These are phyloP conservation scores for Globisporangium apiculatum DNA, from an alignment of 352 stramenopile species.

Conservation along the genomic window DNA sequence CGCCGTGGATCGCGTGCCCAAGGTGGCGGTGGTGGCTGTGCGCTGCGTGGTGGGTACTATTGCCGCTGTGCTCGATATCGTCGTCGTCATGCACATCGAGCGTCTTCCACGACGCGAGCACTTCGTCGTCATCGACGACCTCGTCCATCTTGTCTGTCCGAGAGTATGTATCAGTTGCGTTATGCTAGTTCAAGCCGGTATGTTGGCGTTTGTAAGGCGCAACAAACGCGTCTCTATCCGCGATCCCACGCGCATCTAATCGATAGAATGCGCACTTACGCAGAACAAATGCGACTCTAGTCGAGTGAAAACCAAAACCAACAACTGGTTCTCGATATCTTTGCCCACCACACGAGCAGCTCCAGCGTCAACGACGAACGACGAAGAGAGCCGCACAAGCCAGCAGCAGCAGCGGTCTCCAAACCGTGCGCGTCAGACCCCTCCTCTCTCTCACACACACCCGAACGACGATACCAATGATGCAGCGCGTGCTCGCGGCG, in stretches of 20 bases:
- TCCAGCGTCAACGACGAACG: not conserved
- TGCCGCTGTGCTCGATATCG: not conserved
- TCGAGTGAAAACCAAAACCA: too few species aligned
- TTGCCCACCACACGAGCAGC: not conserved
- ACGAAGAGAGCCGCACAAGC: not conserved
- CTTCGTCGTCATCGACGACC: constrained; percentile 31
- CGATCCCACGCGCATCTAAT: not conserved
- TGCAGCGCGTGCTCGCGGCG: constrained; percentile 44
- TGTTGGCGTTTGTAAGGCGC: not conserved
- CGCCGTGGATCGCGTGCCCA: too few species aligned
- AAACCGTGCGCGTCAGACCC: too few species aligned
- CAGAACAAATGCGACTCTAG: too few species aligned
- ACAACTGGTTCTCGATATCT: constrained; percentile 1
- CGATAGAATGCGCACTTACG: not conserved
- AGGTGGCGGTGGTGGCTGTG: constrained; percentile 7
- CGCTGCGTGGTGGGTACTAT: constrained; percentile 2
- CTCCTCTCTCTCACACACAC: not conserved
- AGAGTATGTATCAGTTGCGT: too few species aligned
- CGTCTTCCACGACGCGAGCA: constrained; percentile 46
- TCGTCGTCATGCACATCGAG: constrained; percentile 8
- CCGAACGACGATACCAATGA: constrained; percentile 7
- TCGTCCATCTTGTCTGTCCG: constrained; percentile 9
- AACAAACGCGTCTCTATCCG: too few species aligned
- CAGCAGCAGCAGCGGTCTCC: not conserved
- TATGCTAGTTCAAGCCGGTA: too few species aligned